Evolutionary conservation across 257 asterid genomes (phyloP).

Genomic region (Leptodermis oblonga): DNA sequence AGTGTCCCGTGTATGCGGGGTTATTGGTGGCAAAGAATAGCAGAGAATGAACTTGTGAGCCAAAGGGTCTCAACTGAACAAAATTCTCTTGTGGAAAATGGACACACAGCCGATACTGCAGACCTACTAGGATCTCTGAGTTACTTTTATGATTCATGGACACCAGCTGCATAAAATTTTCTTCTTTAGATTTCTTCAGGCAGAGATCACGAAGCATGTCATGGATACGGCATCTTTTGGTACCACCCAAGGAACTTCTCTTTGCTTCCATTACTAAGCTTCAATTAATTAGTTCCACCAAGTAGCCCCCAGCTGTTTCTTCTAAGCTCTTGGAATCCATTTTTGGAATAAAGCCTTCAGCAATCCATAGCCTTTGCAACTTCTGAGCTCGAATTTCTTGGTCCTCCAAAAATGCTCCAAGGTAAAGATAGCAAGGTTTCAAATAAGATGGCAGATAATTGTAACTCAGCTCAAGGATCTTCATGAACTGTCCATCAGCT

Average conservation of each 20-base stretch:
- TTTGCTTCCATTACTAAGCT: constrained; percentile 10
- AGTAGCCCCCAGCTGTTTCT: constrained; percentile 11
- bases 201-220: constrained; percentile 20
- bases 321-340: not conserved
- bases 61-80: not conserved
- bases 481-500: not conserved
- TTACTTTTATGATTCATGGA: not conserved
- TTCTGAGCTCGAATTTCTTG: not conserved
- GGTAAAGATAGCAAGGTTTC: constrained; percentile 9
- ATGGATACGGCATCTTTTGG: constrained; percentile 16
- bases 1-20: not conserved
- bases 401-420: constrained; percentile 5
- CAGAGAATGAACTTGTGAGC: not conserved
- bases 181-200: not conserved
- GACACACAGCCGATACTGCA: not conserved
- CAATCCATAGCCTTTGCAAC: no score
- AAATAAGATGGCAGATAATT: not conserved
- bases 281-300: not conserved
- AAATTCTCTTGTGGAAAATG: not conserved
- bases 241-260: constrained; percentile 14
- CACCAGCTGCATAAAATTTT: not conserved
- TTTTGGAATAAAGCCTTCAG: no score
- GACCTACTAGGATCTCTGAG: not conserved
- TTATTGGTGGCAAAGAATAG: not conserved
- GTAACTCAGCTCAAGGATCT: not conserved